Base-by-base conservation (phyloP, 2,329 filamentous ascomycete species). In the Diplocarpon mali region DNA sequence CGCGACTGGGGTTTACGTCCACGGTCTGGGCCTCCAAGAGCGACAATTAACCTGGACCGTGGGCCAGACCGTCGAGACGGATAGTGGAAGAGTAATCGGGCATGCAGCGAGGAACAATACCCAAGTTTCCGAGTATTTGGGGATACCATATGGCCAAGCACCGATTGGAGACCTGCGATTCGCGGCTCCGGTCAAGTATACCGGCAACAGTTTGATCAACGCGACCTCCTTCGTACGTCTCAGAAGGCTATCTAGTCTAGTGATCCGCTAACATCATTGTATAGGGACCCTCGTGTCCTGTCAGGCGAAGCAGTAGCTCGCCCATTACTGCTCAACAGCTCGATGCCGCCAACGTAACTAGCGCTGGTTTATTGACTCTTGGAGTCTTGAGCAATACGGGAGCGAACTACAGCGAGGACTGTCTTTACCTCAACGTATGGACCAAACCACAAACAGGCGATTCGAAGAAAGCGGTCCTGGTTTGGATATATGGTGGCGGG, bases 401-500 rank as follows among this genome's bases (percentile, higher is more conserved):
- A 28, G 45, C 28, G 5, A 45, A 27, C 5, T 52, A 41, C 28
- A 48, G 42, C 20, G 63, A 66, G 37, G 63, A 66, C 47, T 66
- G 62, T 38, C 50, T 66, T 2, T 60, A 59, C 2, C 37, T 67
- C 15, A 65, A 66, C 34, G 51, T 65, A 13, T 66, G 62, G 64
- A 47, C 59, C 16, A 58, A 60, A 14, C 44, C 56, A 12, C 49
- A 60, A 31, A 48, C 47, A 4, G 52, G 55, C 6, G 53, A 57
- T 5, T 35, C 42, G n/a, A 57, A 60, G 30, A 68, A 65, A 36
- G 57, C 68, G 6, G 67, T 70, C 14, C 50, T 69, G 32, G 59
- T 70, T 8, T 70, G 64, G 60, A 62, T 70, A 5, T 61, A 66
- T 24, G 68, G 68, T 6, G 68, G 68, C 13, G 65, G 60, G 1